Base-by-base conservation (phyloP, 768 basidiomycete species). In the Panus rudis region DNA sequence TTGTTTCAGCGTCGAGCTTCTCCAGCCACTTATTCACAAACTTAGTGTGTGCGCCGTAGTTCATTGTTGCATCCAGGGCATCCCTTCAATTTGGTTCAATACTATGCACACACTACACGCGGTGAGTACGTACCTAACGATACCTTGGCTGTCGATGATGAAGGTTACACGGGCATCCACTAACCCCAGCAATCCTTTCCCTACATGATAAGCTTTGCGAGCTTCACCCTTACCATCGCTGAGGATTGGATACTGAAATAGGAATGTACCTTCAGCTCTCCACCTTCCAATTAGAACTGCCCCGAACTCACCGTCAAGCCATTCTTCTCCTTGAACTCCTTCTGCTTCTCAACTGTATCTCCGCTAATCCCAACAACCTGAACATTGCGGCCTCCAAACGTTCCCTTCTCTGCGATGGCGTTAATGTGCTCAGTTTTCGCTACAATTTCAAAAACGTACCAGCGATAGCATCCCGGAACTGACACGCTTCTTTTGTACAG, bases 401-500 rank as follows among this genome's bases (percentile, higher is more conserved):
- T 67, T 54, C 79, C 71, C 46, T 79, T 77, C 52, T 79, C 84
- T 84, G 48, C 26, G 44, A 26, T 26, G 3, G n/a, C n/a, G n/a
- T 30, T n/a, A 30, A 30, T n/a, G 10, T 10, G n/a, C 28, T 30
- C 28, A n/a, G 28, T 10, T 10, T 10, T 30, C 10, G 28, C n/a
- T n/a, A 30, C 10, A 30, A n/a, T 10, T 10, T 10, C 28, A 30
- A n/a, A 22, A 3, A 58, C 74, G 43, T 45, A 84, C 84, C 76
- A 26, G 67, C 74, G 32, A 86, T 63, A 3, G 86, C 86, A 65
- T 92, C 84, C 20, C 89, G 76, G 62, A 92, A 90, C 41, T 79
- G 71, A 53, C 87, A 90, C 2, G 83, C 88, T 60, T 92, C 80
- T 54, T 73, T 80, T 14, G 85, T 92, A 61, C 90, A 91, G 4